Percentiles rank a stretch among this genome's conserved stretches.
Conservation (phyloP, 257 asterid genomes). For the Fraxinus anomala region DNA sequence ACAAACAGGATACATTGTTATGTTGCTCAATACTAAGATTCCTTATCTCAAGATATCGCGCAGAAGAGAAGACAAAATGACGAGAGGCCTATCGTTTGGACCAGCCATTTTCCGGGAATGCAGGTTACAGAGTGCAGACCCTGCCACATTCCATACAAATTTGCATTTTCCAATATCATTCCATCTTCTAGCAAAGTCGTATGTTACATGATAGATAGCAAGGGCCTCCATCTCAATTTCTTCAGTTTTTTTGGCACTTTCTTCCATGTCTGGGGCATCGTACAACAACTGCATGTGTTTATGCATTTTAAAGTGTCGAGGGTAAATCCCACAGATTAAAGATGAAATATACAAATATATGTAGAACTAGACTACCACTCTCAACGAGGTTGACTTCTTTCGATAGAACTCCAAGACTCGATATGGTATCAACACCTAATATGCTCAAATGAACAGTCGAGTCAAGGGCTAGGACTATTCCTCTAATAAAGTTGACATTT, state of each 20-base stretch:
- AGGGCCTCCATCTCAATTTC: conserved; percentile 57
- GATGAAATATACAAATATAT: background rate
- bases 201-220: conserved; percentile 58
- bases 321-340: background rate
- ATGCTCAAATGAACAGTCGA: background rate
- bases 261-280: conserved; percentile 60
- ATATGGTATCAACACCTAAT: background rate
- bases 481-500: background rate
- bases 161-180: conserved; percentile 40
- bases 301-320: background rate
- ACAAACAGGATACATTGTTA: background rate
- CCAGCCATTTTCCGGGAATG: conserved; percentile 40
- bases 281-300: conserved; percentile 58
- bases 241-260: conserved; percentile 34
- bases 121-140: conserved; percentile 53
- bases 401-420: background rate
- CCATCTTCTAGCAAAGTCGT: conserved; percentile 38
- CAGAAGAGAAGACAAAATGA: conserved; percentile 47
- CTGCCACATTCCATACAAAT: conserved; percentile 81
- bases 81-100: conserved; percentile 38
- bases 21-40: background rate
- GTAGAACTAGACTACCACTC: background rate
- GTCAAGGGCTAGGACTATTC: background rate
- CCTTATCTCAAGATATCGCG: conserved; percentile 44
- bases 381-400: background rate